phyloP scores from a whole-genome alignment of 495 filamentous ascomycete species.

The Neurospora sp. region DNA sequence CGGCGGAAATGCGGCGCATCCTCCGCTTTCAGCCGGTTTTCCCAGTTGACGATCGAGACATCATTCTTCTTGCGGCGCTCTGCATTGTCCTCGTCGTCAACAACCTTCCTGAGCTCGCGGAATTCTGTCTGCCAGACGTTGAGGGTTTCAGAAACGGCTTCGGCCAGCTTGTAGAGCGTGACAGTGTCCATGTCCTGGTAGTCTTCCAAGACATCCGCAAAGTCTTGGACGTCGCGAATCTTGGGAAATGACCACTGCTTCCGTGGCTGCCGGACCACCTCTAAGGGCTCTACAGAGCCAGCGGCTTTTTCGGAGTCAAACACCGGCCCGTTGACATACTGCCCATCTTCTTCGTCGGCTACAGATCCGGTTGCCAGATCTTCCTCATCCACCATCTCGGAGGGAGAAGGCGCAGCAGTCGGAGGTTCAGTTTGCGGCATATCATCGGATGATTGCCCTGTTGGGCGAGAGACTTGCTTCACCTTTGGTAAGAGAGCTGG shows the following conservation, averaged over 20 bases:
- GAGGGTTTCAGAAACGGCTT: constrained; percentile 44
- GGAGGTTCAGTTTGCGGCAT: neutral
- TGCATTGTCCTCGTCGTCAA: constrained; percentile 39
- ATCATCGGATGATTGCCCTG: neutral
- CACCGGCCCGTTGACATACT: neutral
- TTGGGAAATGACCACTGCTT: constrained; percentile 24
- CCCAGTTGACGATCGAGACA: constrained; percentile 26
- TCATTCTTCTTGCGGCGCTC: constrained; percentile 31
- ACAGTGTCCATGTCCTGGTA: constrained; percentile 28
- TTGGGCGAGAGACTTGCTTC: neutral
- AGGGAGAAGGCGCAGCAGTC: constrained; percentile 19
- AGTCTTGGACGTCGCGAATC: constrained; percentile 27
- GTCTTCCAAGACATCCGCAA: constrained; percentile 23
- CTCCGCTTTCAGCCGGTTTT: constrained; percentile 21
- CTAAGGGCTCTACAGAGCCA: constrained; percentile 11
- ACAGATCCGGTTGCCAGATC: constrained; percentile 4
- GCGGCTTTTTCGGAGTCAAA: constrained; percentile 9
- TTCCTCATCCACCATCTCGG: constrained; percentile 9
- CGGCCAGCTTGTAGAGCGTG: constrained; percentile 44
- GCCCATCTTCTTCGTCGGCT: constrained; percentile 17
- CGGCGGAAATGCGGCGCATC: constrained; percentile 19
- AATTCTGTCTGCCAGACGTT: constrained; percentile 56
- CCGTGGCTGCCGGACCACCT: constrained; percentile 13
- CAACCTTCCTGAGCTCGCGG: constrained; percentile 46
- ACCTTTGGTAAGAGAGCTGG: neutral